phyloP scores from a whole-genome alignment of 345 rosid genomes.

The Sonneratia alba region DNA sequence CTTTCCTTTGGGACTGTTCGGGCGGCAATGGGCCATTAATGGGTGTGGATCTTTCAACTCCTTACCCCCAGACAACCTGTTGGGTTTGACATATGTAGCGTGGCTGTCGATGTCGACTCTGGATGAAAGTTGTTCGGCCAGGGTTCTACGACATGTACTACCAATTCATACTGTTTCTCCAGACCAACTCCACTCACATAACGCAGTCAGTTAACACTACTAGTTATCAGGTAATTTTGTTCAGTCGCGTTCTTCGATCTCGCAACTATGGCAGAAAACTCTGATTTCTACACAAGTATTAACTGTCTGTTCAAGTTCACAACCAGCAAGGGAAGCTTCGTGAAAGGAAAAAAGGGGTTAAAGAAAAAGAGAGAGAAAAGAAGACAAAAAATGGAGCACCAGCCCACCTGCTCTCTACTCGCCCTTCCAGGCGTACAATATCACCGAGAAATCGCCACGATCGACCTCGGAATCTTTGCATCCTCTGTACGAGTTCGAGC shows the following conservation, averaged over 20 bases:
- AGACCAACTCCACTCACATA: too few species aligned
- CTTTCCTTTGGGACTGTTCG: neutral
- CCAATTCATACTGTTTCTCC: too few species aligned
- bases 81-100: neutral
- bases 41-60: neutral
- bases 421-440: slow-evolving; percentile 34
- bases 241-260: neutral
- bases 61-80: neutral
- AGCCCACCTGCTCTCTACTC: slow-evolving; percentile 7
- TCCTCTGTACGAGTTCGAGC: slow-evolving; percentile 5
- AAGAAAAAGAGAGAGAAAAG: too few species aligned
- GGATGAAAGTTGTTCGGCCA: too few species aligned
- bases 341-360: too few species aligned
- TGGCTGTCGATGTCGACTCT: neutral
- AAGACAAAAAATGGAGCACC: too few species aligned
- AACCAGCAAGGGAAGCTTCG: too few species aligned
- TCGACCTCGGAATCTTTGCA: slow-evolving; percentile 18
- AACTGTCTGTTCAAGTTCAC: too few species aligned
- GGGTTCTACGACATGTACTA: too few species aligned
- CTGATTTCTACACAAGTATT: too few species aligned
- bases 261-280: neutral
- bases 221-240: too few species aligned
- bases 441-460: slow-evolving; percentile 32
- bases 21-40: neutral
- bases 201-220: too few species aligned